These are phyloP conservation scores for Chlorella sp. DNA, from an alignment of 139 green algal genomes.

Conservation along the genomic window DNA sequence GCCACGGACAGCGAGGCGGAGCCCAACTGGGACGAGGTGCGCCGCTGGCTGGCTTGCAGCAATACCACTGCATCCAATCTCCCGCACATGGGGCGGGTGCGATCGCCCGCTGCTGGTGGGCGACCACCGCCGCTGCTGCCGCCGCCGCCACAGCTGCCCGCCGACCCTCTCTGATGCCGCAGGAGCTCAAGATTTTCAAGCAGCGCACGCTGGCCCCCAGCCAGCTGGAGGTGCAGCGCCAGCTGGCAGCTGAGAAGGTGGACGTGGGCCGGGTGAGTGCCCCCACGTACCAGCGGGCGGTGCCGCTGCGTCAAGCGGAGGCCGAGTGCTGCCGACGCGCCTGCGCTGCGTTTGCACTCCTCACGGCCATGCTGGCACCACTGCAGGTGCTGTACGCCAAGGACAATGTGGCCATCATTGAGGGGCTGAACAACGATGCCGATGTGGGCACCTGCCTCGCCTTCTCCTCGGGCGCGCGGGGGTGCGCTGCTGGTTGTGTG, in stretches of 20 bases:
- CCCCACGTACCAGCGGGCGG: too few relatives aligned
- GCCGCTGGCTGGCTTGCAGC: too few relatives aligned
- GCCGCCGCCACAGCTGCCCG: too few relatives aligned
- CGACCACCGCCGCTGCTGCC: too few relatives aligned
- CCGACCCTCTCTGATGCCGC: conserved; percentile 60
- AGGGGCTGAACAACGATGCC: conserved; percentile 87
- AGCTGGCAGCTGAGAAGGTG: conserved; percentile 72
- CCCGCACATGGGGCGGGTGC: too few relatives aligned
- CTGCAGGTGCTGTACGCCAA: conserved; percentile 74
- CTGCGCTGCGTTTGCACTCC: background rate
- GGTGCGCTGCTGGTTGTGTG: conserved; percentile 41
- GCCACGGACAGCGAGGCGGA: background rate
- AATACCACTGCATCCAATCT: too few relatives aligned
- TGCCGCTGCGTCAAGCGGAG: too few relatives aligned
- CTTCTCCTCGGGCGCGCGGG: conserved; percentile 80
- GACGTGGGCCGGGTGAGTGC: conserved; percentile 73
- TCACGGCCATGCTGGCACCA: background rate
- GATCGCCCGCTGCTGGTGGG: too few relatives aligned
- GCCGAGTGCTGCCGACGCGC: background rate
- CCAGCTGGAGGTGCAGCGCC: conserved; percentile 81
- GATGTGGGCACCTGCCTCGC: conserved; percentile 76
- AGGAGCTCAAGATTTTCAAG: conserved; percentile 87
- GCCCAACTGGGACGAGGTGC: conserved; percentile 15
- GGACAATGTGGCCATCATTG: conserved; percentile 79
- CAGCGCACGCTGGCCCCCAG: conserved; percentile 74